Evolutionary conservation across 495 filamentous ascomycete genomes (phyloP).

Genomic region (Neurospora cerealis): DNA sequence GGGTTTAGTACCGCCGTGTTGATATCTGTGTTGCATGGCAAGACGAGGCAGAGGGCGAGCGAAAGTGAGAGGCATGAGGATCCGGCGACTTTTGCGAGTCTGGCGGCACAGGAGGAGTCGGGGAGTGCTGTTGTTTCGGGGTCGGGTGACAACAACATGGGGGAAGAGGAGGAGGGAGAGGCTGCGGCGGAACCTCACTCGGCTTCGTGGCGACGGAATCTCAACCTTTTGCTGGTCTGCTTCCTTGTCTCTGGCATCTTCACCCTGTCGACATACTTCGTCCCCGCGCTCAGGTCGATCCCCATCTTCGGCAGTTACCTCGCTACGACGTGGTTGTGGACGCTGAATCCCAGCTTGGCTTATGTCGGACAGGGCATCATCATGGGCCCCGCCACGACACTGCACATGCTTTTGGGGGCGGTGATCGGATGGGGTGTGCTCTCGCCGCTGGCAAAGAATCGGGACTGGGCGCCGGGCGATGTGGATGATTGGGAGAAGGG

Average conservation of each 20-base stretch:
- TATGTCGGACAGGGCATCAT: conserved; percentile 81
- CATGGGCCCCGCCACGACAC: conserved; percentile 88
- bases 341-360: conserved; percentile 86
- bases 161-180: conserved; percentile 16
- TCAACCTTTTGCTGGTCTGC: conserved; percentile 40
- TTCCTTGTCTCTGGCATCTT: conserved; percentile 46
- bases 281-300: conserved; percentile 73
- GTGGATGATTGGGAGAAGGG: conserved; percentile 83
- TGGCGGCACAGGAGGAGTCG: conserved; percentile 5
- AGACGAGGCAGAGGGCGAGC: conserved; percentile 8
- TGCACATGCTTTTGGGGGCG: conserved; percentile 93
- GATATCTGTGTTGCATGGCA: conserved; percentile 78
- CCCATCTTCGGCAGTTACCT: conserved; percentile 72
- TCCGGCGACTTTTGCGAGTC: conserved; percentile 18
- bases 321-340: conserved; percentile 84
- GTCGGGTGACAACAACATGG: conserved; percentile 1
- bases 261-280: conserved; percentile 85
- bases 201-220: conserved; percentile 42
- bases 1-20: conserved; percentile 92
- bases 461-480: conserved; percentile 81
- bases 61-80: conserved; percentile 4
- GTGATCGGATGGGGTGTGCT: conserved; percentile 85
- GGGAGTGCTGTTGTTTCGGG: conserved; percentile 1
- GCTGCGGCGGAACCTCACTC: conserved; percentile 5
- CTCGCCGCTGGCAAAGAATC: conserved; percentile 74